Percentiles rank a stretch among this genome's conserved stretches.
Conservation (phyloP, 73 alveolate genomes). For the Tetrahymena malaccensis region DNA sequence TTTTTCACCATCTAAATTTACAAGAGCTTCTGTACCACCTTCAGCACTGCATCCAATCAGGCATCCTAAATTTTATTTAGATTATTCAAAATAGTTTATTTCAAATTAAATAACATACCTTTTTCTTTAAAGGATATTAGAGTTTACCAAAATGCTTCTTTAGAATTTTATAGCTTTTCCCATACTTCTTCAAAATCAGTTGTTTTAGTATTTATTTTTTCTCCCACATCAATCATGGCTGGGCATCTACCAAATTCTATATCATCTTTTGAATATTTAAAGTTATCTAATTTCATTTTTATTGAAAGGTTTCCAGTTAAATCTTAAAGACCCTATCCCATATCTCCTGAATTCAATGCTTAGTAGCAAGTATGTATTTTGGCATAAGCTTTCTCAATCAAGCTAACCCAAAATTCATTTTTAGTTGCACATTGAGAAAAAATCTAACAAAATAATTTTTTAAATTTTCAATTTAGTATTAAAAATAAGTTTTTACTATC, state of each 20-base stretch:
- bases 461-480: background rate
- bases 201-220: background rate
- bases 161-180: background rate
- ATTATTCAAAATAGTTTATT: background rate
- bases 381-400: constrained; percentile 81
- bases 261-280: background rate
- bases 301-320: constrained; percentile 37
- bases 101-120: background rate
- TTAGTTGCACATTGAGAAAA: constrained; percentile 61
- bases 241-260: background rate
- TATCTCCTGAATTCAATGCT: constrained; percentile 57
- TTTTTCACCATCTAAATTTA: background rate
- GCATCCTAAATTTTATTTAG: background rate
- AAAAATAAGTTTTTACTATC: background rate
- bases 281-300: background rate
- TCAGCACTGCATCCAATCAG: constrained; percentile 29
- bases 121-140: background rate
- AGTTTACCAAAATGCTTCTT: background rate
- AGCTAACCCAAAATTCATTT: constrained; percentile 75
- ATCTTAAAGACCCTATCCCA: constrained; percentile 71
- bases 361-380: constrained; percentile 63
- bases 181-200: background rate
- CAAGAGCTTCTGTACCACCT: constrained; percentile 1
- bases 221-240: background rate
- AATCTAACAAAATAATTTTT: constrained; percentile 8